These are phyloP conservation scores for Sonneratia alba DNA, from an alignment of 345 rosid genomes.

Conservation along the genomic window DNA sequence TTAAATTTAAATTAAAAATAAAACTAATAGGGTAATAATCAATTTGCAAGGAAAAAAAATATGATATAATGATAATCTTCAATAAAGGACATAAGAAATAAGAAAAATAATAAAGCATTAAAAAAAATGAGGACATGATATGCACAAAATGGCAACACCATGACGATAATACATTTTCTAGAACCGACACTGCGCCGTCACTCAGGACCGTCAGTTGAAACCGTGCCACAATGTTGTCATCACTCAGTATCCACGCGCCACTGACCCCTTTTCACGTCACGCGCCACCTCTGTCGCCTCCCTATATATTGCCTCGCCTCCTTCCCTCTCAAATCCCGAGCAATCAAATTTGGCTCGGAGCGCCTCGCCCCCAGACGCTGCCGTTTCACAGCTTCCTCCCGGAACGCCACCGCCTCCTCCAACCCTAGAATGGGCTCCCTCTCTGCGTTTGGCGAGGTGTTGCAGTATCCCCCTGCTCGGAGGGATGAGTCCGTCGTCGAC, in stretches of 20 bases:
- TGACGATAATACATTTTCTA: not conserved
- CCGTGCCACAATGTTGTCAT: not conserved
- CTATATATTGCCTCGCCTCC: not conserved
- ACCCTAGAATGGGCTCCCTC: slow-evolving; percentile 51
- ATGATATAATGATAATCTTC: not conserved
- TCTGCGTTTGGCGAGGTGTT: slow-evolving; percentile 21
- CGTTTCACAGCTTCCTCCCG: not conserved
- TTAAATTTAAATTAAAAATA: too few relatives aligned
- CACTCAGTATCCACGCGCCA: not conserved
- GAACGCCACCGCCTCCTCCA: not conserved
- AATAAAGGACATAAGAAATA: not conserved
- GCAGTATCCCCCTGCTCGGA: slow-evolving; percentile 50
- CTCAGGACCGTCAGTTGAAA: not conserved
- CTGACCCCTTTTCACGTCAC: not conserved
- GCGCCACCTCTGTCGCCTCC: not conserved
- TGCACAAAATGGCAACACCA: slow-evolving; percentile 33
- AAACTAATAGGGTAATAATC: too few relatives aligned
- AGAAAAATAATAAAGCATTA: not conserved
- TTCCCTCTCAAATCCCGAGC: not conserved
- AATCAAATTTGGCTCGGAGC: not conserved
- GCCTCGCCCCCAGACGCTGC: not conserved
- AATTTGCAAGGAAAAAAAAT: too few relatives aligned
- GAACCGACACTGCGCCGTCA: too few relatives aligned
- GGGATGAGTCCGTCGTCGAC: slow-evolving; percentile 68
- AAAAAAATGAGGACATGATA: slow-evolving; percentile 29